These are phyloP conservation scores for Aspergillus diversus DNA, from an alignment of 495 filamentous ascomycete species.

Conservation along the genomic window DNA sequence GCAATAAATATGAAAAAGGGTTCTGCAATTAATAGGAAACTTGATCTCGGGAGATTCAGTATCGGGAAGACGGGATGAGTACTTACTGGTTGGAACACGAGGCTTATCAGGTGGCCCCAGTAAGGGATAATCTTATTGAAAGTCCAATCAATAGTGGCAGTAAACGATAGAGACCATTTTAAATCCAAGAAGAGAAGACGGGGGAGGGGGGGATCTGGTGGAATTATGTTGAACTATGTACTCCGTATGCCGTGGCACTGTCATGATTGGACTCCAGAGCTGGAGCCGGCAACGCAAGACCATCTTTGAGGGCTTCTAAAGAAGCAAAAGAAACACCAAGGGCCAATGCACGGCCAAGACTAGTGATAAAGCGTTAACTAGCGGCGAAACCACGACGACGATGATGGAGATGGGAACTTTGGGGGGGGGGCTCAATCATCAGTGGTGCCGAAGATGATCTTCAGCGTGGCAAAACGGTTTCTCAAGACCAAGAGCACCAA, in stretches of 20 bases:
- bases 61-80: slow-evolving; percentile 1
- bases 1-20: slow-evolving; percentile 13
- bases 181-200: slow-evolving; percentile 5
- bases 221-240: background rate
- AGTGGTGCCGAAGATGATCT: background rate
- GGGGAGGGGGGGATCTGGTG: slow-evolving; percentile 1
- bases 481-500: background rate
- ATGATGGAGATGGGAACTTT: background rate
- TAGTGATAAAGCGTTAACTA: slow-evolving; percentile 1
- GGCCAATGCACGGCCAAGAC: slow-evolving; percentile 1
- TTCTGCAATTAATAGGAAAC: slow-evolving; percentile 12
- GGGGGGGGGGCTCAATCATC: background rate
- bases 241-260: background rate
- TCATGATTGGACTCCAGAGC: background rate
- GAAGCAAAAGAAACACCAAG: slow-evolving; percentile 1
- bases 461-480: slow-evolving; percentile 6
- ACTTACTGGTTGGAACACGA: slow-evolving; percentile 20
- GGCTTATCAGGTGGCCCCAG: slow-evolving; percentile 41
- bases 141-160: slow-evolving; percentile 25
- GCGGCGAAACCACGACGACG: background rate
- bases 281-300: background rate
- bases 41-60: slow-evolving; percentile 9
- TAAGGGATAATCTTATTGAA: slow-evolving; percentile 31
- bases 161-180: background rate
- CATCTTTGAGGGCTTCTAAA: slow-evolving; percentile 1